Evolutionary conservation across 2,329 filamentous ascomycete genomes (phyloP).

Genomic region (Fusarium vanettenii): DNA sequence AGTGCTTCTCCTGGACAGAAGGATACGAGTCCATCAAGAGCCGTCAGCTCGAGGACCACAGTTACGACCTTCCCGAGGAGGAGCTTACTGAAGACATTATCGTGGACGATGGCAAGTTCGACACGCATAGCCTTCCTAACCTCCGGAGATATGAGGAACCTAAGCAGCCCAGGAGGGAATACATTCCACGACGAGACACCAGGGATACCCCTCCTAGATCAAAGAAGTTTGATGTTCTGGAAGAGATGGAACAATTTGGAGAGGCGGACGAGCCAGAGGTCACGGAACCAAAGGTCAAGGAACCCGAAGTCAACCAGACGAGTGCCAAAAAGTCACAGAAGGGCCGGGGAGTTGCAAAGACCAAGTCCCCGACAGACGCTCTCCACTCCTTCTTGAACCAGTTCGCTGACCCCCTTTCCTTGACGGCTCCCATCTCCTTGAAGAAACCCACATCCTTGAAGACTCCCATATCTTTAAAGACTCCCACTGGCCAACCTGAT

Average conservation of each 20-base stretch:
- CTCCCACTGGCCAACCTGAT: not conserved
- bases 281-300: not conserved
- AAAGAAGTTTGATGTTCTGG: not conserved
- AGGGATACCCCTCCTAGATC: not conserved
- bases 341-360: not conserved
- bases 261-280: not conserved
- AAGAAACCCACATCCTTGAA: not conserved
- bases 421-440: no score
- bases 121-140: conserved; percentile 19
- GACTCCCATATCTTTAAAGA: not conserved
- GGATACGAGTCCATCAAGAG: conserved; percentile 45
- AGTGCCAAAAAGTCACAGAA: not conserved
- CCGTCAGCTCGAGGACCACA: conserved; percentile 42
- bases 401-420: not conserved
- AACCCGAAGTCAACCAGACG: not conserved
- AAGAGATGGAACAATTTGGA: not conserved
- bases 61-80: conserved; percentile 42
- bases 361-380: not conserved
- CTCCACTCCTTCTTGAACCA: conserved; percentile 10
- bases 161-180: not conserved
- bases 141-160: conserved; percentile 2
- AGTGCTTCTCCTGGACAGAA: conserved; percentile 51
- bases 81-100: conserved; percentile 39
- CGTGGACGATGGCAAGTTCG: conserved; percentile 29
- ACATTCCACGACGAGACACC: not conserved